Conservation (phyloP, 2,329 filamentous ascomycete genomes). For the Escovopsis weberi region DNA sequence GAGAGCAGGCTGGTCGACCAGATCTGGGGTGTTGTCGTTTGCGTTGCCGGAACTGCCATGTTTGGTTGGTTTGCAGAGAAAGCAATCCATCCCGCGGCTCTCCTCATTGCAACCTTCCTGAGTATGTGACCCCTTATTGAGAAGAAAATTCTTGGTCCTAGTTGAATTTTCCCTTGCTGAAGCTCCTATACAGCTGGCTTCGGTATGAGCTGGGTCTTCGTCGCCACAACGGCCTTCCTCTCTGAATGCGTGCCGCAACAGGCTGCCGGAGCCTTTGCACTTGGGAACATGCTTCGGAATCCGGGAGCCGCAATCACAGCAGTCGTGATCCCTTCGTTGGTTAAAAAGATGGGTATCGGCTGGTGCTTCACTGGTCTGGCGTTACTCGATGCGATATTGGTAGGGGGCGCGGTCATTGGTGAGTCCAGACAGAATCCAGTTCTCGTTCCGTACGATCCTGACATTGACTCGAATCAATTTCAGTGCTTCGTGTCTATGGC, state of each 20-base stretch:
- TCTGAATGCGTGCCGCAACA: conserved; percentile 24
- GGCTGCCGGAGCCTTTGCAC: conserved; percentile 25
- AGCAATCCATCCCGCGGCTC: conserved; percentile 14
- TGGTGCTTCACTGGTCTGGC: conserved; percentile 26
- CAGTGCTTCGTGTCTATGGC: too few relatives aligned
- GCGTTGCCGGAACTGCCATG: conserved; percentile 22
- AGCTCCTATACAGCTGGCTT: conserved; percentile 14
- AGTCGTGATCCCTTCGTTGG: conserved; percentile 19
- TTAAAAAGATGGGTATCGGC: conserved; percentile 20
- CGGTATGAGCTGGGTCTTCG: conserved; percentile 26
- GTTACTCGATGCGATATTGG: conserved; percentile 15
- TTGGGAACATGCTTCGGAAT: conserved; percentile 25
- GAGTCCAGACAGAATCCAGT: conserved; percentile 4
- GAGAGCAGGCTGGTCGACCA: conserved; percentile 25
- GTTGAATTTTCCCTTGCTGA: conserved; percentile 1
- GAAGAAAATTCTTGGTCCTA: not conserved
- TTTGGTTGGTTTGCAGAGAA: conserved; percentile 25
- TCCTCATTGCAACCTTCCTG: conserved; percentile 16
- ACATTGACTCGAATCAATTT: too few relatives aligned
- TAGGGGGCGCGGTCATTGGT: conserved; percentile 9
- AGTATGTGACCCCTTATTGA: conserved; percentile 7
- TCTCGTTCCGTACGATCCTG: not conserved
- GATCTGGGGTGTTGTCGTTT: conserved; percentile 23
- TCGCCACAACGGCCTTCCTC: conserved; percentile 25
- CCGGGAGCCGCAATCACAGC: conserved; percentile 24